Base-by-base conservation (phyloP, 2,329 filamentous ascomycete species). In the Metarhizium humberi region DNA sequence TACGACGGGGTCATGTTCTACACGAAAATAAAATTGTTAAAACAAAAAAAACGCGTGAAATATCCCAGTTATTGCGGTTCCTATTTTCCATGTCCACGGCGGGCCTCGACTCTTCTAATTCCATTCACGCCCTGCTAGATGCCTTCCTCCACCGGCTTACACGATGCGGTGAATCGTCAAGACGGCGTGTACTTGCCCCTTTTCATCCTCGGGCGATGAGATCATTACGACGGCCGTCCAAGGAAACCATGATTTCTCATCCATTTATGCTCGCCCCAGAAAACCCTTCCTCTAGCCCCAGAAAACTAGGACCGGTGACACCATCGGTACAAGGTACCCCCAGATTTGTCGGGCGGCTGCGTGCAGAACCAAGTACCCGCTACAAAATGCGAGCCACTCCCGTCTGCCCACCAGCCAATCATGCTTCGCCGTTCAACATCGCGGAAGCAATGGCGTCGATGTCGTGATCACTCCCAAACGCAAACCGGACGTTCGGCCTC, bases 401-500 rank as follows among this genome's bases (percentile, higher is more conserved):
- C 58, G 60, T 58, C 32, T 57, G 58, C 56, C 53, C 54, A 40
- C 52, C 54, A 56, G 51, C 71, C 72, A 75, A 73, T 74, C 67
- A 72, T 56, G 58, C 60, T 56, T 57, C 52, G 56, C 38, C 29
- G 5, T 49, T 36, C 59, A 64, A 62, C 67, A 71, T 75, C 72
- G 72, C 73, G 73, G 75, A 73, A 73, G 74, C 68, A 59, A 71
- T 77, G 76, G 75, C 74, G 74, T 71, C 69, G 74, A 77, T 77
- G 75, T 76, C 75, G 75, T 77, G 75, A 76, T 77, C 71, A 67
- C 63, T 70, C 66, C 66, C 65, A 66, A 64, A 67, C 64, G 58
- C 62, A 64, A 45, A 6, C 2, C 40, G 62, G 67, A 63, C 59
- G 25, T 34, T 59, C 59, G 63, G 64, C 20, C 6, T 16, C n/a